Evolutionary conservation across 495 filamentous ascomycete genomes (phyloP).

Genomic region (Penicillium alfredii): DNA sequence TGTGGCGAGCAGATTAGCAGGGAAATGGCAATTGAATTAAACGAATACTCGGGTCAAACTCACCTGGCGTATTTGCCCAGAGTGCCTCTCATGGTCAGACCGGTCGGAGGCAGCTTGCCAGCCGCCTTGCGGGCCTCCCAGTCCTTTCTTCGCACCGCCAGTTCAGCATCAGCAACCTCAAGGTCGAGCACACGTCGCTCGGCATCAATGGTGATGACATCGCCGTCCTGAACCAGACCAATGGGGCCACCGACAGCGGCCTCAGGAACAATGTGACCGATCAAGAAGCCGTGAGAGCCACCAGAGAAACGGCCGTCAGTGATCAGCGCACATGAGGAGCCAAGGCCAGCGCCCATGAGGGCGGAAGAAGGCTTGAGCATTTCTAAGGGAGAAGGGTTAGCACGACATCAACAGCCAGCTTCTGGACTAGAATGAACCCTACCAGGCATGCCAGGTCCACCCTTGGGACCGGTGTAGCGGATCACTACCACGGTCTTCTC

Average conservation of each 20-base stretch:
- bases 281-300: constrained; percentile 49
- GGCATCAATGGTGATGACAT: constrained; percentile 51
- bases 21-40: background rate
- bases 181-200: constrained; percentile 47
- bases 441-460: constrained; percentile 90
- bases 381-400: constrained; percentile 36
- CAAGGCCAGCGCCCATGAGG: constrained; percentile 87
- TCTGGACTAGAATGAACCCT: too few relatives aligned
- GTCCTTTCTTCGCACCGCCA: constrained; percentile 59
- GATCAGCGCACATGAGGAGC: constrained; percentile 51
- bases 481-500: constrained; percentile 98
- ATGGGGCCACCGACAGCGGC: constrained; percentile 54
- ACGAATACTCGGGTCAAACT: constrained; percentile 1
- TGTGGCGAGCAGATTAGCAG: background rate
- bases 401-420: constrained; percentile 1
- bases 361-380: constrained; percentile 81
- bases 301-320: constrained; percentile 46
- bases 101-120: constrained; percentile 31
- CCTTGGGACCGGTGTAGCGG: constrained; percentile 92
- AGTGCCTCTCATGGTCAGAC: constrained; percentile 60
- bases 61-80: constrained; percentile 81
- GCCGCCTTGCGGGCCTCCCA: constrained; percentile 43
- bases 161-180: constrained; percentile 47
- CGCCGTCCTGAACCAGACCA: constrained; percentile 49
- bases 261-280: constrained; percentile 52